These are phyloP conservation scores for Batkoa obscura DNA, from an alignment of 371 early-diverging fungal species.

Conservation along the genomic window DNA sequence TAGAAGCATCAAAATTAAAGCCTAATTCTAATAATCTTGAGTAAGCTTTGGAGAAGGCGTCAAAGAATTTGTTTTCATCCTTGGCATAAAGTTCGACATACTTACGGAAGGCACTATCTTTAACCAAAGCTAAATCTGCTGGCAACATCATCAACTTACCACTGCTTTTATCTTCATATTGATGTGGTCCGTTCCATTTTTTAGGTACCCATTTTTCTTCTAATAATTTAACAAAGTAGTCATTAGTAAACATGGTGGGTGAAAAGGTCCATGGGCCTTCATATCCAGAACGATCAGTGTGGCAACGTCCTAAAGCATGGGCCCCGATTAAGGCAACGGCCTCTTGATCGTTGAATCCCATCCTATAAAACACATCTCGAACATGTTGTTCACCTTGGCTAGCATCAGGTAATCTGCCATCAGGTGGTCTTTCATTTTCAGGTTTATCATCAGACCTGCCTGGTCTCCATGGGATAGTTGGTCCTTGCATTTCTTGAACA, in stretches of 20 bases:
- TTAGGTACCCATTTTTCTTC: constrained; percentile 65
- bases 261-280: constrained; percentile 79
- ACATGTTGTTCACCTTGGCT: constrained; percentile 47
- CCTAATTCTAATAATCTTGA: constrained; percentile 76
- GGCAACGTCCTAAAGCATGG: constrained; percentile 92
- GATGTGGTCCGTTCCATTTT: constrained; percentile 67
- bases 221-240: constrained; percentile 58
- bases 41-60: constrained; percentile 68
- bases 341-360: constrained; percentile 93
- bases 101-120: constrained; percentile 51
- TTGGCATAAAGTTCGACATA: constrained; percentile 69
- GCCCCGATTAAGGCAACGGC: constrained; percentile 82
- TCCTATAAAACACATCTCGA: constrained; percentile 74
- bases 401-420: constrained; percentile 88
- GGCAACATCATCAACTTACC: constrained; percentile 60
- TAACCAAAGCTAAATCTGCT: constrained; percentile 43
- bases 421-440: constrained; percentile 39
- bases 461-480: constrained; percentile 68
- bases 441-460: constrained; percentile 51
- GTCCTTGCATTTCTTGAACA: constrained; percentile 79
- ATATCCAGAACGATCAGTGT: constrained; percentile 70
- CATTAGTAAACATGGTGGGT: constrained; percentile 76
- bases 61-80: constrained; percentile 54
- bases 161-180: constrained; percentile 61
- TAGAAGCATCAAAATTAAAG: constrained; percentile 38